A percentile compares a stretch with the other conserved stretches of the same genome.
Evolutionary conservation across 257 asterid species (phyloP).

Genomic region (Nicotiana tomentosiformis): DNA sequence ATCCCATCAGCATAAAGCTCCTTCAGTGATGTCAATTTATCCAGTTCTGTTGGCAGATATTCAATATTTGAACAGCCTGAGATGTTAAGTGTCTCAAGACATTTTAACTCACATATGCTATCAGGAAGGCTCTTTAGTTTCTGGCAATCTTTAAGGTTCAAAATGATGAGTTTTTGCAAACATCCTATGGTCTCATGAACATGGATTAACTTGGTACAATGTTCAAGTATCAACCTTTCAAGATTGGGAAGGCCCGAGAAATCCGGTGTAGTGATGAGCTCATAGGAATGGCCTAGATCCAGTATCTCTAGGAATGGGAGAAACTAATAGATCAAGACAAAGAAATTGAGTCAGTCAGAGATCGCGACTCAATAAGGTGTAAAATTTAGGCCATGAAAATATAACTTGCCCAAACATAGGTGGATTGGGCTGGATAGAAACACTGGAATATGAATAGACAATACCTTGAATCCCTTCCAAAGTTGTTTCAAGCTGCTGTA

Average conservation of each 20-base stretch:
- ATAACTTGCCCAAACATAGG: too few species aligned
- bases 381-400: too few species aligned
- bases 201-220: background rate
- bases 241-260: constrained; percentile 8
- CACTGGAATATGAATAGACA: too few species aligned
- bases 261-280: background rate
- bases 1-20: constrained; percentile 16
- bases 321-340: background rate
- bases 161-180: background rate
- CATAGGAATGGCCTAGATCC: constrained; percentile 1
- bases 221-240: constrained; percentile 6
- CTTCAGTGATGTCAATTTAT: background rate
- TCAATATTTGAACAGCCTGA: constrained; percentile 11
- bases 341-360: background rate
- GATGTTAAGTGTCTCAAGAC: constrained; percentile 7
- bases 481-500: too few species aligned
- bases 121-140: constrained; percentile 3
- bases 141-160: constrained; percentile 10
- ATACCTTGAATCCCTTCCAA: too few species aligned
- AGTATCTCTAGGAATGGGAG: constrained; percentile 5
- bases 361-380: background rate
- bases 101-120: constrained; percentile 8
- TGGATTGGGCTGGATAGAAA: too few species aligned
- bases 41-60: background rate
- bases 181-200: constrained; percentile 6